Base-by-base conservation (phyloP, 2,329 filamentous ascomycete species). In the Chalaropsis ovoidea region DNA sequence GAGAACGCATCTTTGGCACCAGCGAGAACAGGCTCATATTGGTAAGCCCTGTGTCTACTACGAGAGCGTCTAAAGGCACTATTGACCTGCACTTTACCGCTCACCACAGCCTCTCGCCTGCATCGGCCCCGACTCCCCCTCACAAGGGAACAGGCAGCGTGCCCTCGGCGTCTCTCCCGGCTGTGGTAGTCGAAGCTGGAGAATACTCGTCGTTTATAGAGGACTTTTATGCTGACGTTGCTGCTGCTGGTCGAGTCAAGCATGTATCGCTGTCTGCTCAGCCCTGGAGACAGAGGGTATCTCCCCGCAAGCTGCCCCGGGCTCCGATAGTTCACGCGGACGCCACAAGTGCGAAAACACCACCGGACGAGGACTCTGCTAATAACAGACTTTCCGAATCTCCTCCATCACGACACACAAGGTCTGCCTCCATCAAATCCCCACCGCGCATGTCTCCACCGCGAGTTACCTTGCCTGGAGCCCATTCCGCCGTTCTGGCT, bases 21-120 rank as follows among this genome's bases (percentile, higher is more conserved):
- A 68, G 69, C 31, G 43, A 67, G 63, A 47, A 45, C 11, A 68
- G 66, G 68, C 68, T 68, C n/a, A 71, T 70, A 1, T 69, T 69
- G 0, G 69, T 70, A 64, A 71, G 71, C 63, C 63, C 64, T 31
- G 73, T 68, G 49, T 63, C 65, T 17, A 65, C 65, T 41, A 67
- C 67, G 64, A 73, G 68, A 31, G 69, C 65, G 45, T 72, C 71
- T n/a, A 78, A 72, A 24, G 78, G 11, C 17, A 31, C 79, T 5
- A 77, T 82, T 49, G 79, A 82, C 63, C 75, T 87, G 15, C 77
- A 77, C 0, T 86, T 87, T 68, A 77, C 74, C 0, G 76, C 74
- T 0, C 84, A 87, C 67, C 77, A 80, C 22, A 72, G 71, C 27
- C 72, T 65, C 13, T 63, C 49, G 22, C 31, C 62, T 17, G 42